Base-by-base conservation (phyloP, 108 stramenopile genomes). In the Cyclotella kingstonii region DNA sequence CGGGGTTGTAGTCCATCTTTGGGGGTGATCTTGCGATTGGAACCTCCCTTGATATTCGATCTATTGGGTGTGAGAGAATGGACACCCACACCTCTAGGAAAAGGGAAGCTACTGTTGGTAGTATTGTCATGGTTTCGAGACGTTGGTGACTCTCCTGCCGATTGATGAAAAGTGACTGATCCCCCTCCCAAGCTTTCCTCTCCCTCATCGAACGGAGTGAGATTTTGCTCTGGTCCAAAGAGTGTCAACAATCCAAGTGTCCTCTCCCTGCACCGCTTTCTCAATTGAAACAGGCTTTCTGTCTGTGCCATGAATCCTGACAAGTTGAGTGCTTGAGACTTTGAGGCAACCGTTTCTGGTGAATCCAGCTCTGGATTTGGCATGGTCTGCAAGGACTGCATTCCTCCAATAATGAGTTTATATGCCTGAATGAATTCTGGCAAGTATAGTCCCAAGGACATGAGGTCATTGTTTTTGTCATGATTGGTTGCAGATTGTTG, bases 391-490 rank as follows among this genome's bases (percentile, higher is more conserved):
- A 72, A 30, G 7, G 70, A 63, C 18, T 70, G 69, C 69, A 70
- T 70, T 52, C 69, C 69, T 54, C 69, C 69, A 54, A 70, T 70
- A 39, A 70, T 62, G 27, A 70, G 45, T 29, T 70, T 70, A 39
- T 70, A 70, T 5, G 69, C 69, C 23, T 70, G 69, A 29, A 70
- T 55, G 43, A 70, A 70, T 60, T 70, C 69, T 1, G 69, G 60
- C 25, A 70, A 15, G 7, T 62, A 62, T 8, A 70, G 22, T 41
- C 69, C 69, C 51, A 56, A 38, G 54, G 46, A 44, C 15, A 41
- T 35, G 14, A 44, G 19, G 38, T 61, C 44, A 25, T 51, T 33
- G 6, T 47, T 43, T 2, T 48, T 47, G 3, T 56, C 60, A 9
- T 46, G 53, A 26, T 49, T 53, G 5, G n/a, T n/a, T n/a, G n/a